Conservation (phyloP, 371 early-diverging fungal species). For the Apophysomyces variabilis region DNA sequence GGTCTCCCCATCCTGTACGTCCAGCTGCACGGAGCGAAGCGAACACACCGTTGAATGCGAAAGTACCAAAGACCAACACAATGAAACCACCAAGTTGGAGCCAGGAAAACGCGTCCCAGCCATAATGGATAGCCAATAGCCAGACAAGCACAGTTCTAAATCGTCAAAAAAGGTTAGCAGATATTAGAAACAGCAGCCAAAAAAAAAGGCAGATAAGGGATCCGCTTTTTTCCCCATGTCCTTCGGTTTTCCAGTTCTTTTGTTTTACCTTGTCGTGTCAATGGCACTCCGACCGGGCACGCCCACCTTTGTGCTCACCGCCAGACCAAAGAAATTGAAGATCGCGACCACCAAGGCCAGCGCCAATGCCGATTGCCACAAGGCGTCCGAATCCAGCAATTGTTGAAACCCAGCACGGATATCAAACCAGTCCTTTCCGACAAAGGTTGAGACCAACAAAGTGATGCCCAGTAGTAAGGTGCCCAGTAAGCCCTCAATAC, state of each 20-base stretch:
- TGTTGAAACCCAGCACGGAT: constrained; percentile 32
- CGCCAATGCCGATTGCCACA: constrained; percentile 47
- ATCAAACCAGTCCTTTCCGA: constrained; percentile 31
- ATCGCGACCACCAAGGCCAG: constrained; percentile 47
- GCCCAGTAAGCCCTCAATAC: constrained; percentile 50
- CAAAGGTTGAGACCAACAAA: constrained; percentile 25
- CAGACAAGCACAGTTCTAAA: constrained; percentile 46
- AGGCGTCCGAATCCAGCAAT: constrained; percentile 21
- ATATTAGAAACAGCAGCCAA: constrained; percentile 1
- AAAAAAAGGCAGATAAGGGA: background rate
- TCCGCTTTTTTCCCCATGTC: constrained; percentile 8
- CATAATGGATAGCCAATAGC: constrained; percentile 47
- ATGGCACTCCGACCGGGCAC: constrained; percentile 49
- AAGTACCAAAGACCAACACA: constrained; percentile 7
- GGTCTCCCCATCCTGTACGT: constrained; percentile 15
- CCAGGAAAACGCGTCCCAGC: constrained; percentile 51
- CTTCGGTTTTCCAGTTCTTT: background rate
- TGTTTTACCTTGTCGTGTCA: constrained; percentile 42
- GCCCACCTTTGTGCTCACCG: constrained; percentile 43
- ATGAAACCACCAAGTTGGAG: constrained; percentile 23
- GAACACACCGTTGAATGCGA: constrained; percentile 52
- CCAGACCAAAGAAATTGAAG: constrained; percentile 53
- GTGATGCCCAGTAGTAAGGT: constrained; percentile 28
- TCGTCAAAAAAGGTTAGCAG: background rate
- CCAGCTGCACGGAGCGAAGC: constrained; percentile 29